phyloP scores from a whole-genome alignment of 192 early-diverging fungal species.

The Entomortierella lignicola region DNA sequence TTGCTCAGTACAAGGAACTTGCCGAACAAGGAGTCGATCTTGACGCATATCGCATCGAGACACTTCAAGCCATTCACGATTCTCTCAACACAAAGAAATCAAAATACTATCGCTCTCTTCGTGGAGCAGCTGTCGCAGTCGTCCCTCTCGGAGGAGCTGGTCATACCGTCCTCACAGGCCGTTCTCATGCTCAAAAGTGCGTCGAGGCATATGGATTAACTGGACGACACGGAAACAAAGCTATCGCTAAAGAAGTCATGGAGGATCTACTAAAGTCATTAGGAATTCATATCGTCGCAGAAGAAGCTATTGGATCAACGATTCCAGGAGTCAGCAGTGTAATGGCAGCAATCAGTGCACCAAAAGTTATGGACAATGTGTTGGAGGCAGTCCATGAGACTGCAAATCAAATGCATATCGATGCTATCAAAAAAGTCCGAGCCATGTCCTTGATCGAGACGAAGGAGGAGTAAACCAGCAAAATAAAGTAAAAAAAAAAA shows the following conservation, averaged over 20 bases:
- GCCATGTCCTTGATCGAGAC: neutral
- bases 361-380: neutral
- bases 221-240: neutral
- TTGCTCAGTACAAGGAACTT: neutral
- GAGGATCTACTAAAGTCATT: neutral
- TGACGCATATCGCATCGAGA: neutral
- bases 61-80: neutral
- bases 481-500: too few species aligned
- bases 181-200: conserved; percentile 1
- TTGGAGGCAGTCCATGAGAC: neutral
- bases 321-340: conserved; percentile 3
- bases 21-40: neutral
- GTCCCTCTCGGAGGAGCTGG: neutral
- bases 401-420: neutral
- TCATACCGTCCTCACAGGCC: neutral
- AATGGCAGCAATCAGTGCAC: neutral
- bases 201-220: neutral
- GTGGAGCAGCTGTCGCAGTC: neutral
- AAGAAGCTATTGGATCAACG: neutral
- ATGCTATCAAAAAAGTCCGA: neutral
- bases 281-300: neutral
- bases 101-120: neutral
- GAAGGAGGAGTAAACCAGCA: too few species aligned
- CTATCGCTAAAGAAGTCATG: neutral
- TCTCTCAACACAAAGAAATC: neutral